phyloP scores from a whole-genome alignment of 2,329 filamentous ascomycete species.

The Fusarium sp. region DNA sequence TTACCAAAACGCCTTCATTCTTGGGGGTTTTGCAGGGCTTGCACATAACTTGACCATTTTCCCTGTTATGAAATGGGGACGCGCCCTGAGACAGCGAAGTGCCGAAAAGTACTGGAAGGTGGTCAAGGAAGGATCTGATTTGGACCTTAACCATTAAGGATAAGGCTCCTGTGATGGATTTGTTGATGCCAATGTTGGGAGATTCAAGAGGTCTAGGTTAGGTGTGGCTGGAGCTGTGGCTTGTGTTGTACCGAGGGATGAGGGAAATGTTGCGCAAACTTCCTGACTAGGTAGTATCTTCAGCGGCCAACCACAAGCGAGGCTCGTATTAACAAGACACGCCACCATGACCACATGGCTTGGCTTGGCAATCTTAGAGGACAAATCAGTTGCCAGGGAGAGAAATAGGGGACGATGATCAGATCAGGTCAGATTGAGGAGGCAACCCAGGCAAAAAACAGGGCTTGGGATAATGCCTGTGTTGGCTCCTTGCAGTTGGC shows the following conservation, averaged over 20 bases:
- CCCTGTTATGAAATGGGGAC: neutral
- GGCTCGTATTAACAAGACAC: neutral
- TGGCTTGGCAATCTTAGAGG: neutral
- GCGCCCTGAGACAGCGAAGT: neutral
- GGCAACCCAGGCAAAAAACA: neutral
- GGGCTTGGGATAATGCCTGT: neutral
- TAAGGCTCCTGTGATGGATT: neutral
- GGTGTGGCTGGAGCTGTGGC: neutral
- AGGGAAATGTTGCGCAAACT: neutral
- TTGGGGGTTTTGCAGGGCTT: constrained; percentile 7
- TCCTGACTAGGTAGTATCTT: neutral
- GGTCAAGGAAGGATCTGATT: neutral
- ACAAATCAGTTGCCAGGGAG: neutral
- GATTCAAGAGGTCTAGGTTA: neutral
- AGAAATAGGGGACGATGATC: neutral
- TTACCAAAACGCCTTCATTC: constrained; percentile 12
- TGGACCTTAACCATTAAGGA: neutral
- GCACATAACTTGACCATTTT: constrained; percentile 5
- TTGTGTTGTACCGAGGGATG: neutral
- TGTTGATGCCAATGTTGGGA: neutral
- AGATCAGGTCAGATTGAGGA: neutral
- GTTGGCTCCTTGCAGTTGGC: neutral
- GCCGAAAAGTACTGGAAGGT: constrained; percentile 12
- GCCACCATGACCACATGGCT: neutral
- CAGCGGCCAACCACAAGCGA: neutral